A percentile compares a stretch with the other conserved stretches of the same genome.
phyloP scores from a whole-genome alignment of 2,329 filamentous ascomycete species.

The Fusarium circinatum region DNA sequence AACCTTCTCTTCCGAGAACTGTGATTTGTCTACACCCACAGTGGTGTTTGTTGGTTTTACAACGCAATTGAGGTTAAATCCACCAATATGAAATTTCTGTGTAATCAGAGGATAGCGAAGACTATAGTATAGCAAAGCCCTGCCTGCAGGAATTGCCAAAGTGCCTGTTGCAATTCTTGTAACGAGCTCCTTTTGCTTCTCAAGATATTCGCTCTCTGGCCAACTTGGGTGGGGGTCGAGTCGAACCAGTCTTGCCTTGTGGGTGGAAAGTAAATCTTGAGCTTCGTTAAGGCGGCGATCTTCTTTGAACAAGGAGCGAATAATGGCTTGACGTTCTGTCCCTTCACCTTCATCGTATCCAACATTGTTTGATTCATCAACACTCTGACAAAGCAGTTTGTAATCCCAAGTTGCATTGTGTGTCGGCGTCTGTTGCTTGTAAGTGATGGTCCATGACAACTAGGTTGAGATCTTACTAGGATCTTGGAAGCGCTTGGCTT shows the following conservation, averaged over 20 bases:
- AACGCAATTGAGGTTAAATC: conserved; percentile 90
- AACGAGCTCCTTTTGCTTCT: conserved; percentile 91
- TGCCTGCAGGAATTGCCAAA: conserved; percentile 86
- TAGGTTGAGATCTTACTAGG: conserved; percentile 49
- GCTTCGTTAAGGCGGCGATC: conserved; percentile 92
- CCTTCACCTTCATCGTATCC: conserved; percentile 83
- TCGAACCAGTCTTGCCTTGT: conserved; percentile 80
- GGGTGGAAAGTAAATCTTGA: conserved; percentile 83
- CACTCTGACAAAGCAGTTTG: conserved; percentile 76
- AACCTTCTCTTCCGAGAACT: conserved; percentile 94
- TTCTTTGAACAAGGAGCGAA: conserved; percentile 88
- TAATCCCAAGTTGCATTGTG: conserved; percentile 79
- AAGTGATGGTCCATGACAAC: conserved; percentile 26
- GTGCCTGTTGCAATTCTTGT: conserved; percentile 88
- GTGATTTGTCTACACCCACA: conserved; percentile 87
- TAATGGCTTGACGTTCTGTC: conserved; percentile 83
- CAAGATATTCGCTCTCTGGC: conserved; percentile 87
- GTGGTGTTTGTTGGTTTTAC: conserved; percentile 94
- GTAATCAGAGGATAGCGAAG: conserved; percentile 89
- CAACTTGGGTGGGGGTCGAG: conserved; percentile 79
- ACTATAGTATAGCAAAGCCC: conserved; percentile 88
- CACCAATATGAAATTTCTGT: conserved; percentile 88
- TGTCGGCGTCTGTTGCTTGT: conserved; percentile 61
- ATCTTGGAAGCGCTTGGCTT: conserved; percentile 51
- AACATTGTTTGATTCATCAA: conserved; percentile 68